These are phyloP conservation scores for Penicillium paneum DNA, from an alignment of 2,329 filamentous ascomycete species.

Conservation along the genomic window DNA sequence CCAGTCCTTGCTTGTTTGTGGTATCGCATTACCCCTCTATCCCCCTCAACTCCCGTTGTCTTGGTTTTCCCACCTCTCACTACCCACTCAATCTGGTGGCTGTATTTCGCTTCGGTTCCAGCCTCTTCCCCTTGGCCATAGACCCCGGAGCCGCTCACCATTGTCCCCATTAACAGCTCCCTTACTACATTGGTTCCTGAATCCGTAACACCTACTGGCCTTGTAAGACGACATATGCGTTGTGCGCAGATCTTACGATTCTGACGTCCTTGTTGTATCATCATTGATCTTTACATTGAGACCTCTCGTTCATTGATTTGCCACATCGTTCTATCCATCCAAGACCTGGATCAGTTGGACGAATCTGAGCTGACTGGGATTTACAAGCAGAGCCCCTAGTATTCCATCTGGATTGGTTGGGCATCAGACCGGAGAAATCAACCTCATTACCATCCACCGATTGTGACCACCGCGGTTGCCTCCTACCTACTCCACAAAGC, in stretches of 20 bases:
- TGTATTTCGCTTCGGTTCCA: background rate
- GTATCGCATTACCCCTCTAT: background rate
- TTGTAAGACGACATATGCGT: conserved; percentile 7
- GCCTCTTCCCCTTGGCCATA: background rate
- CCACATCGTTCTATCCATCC: background rate
- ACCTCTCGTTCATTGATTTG: background rate
- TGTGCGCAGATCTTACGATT: background rate
- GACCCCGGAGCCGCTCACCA: background rate
- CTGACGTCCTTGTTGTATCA: conserved; percentile 7
- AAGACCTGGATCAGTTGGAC: background rate
- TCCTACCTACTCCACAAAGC: background rate
- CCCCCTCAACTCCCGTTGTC: background rate
- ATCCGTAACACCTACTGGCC: conserved; percentile 9
- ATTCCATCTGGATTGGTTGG: conserved; percentile 4
- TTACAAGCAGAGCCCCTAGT: background rate
- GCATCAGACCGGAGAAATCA: conserved; percentile 6
- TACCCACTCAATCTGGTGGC: conserved; percentile 8
- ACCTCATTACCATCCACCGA: background rate
- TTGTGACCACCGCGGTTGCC: conserved; percentile 7
- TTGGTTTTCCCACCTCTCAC: background rate
- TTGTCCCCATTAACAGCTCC: background rate
- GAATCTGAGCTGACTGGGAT: conserved; percentile 2
- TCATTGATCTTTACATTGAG: background rate
- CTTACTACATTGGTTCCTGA: background rate
- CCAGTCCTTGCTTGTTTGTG: background rate